phyloP scores from a whole-genome alignment of 2,329 filamentous ascomycete genomes.

The Anthostomella pinea region DNA sequence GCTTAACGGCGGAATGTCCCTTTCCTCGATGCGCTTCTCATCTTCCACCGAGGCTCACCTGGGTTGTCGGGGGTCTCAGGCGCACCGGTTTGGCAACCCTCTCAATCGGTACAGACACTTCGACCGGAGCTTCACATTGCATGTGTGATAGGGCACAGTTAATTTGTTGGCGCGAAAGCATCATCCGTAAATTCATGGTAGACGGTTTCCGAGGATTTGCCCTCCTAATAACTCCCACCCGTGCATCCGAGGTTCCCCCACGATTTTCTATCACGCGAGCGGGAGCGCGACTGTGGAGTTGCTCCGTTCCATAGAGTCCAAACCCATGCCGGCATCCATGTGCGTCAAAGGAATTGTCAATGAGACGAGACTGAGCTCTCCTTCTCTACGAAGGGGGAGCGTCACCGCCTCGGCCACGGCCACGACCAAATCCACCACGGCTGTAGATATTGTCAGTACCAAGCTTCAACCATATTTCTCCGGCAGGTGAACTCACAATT shows the following conservation, averaged over 20 bases:
- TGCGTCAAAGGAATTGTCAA: conserved; percentile 34
- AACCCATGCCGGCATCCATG: conserved; percentile 31
- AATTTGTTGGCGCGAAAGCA: conserved; percentile 33
- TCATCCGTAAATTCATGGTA: conserved; percentile 34
- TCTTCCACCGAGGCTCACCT: too few species aligned
- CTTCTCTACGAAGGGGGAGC: conserved; percentile 66
- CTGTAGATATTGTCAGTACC: conserved; percentile 37
- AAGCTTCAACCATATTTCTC: conserved; percentile 1
- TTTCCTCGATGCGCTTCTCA: too few species aligned
- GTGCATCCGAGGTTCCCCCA: conserved; percentile 45
- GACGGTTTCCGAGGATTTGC: conserved; percentile 35
- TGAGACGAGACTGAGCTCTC: conserved; percentile 41
- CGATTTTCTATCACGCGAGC: conserved; percentile 46
- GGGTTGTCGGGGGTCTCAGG: too few species aligned
- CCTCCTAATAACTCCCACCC: conserved; percentile 38
- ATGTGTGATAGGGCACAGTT: too few species aligned
- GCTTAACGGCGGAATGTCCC: too few species aligned
- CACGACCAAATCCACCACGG: conserved; percentile 88
- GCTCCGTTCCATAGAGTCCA: conserved; percentile 39
- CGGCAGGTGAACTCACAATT: conserved; percentile 62
- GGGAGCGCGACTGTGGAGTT: conserved; percentile 46
- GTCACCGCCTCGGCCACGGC: conserved; percentile 84
- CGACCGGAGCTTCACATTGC: too few species aligned
- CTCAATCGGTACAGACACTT: too few species aligned
- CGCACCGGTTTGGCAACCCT: too few species aligned